Base-by-base conservation (phyloP, 352 stramenopile genomes). In the Phytophthora kernoviae region DNA sequence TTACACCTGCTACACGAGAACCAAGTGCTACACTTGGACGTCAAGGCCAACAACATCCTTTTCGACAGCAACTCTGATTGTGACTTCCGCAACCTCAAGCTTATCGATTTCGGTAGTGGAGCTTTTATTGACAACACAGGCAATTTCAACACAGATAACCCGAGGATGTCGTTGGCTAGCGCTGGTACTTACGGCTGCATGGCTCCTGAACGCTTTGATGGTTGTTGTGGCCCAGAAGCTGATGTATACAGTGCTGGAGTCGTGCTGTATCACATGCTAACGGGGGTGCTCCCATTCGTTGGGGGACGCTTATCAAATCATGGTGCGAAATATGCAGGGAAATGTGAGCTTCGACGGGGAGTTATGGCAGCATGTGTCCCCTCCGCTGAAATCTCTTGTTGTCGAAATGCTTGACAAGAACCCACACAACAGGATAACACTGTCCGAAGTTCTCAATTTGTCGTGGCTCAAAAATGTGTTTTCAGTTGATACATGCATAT, bases 31-130 rank as follows among this genome's bases (percentile, higher is more conserved):
- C 81, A 88, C 42, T 52, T 90, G 47, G 78, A 90, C 55, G 65
- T 90, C 39, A 90, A 88, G 57, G 74, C 78, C 4, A 72, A 61
- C 33, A 90, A 90, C 53, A 77, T 88, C 39, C 49, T 90, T 10
- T 90, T 90, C 24, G 81, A 90, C 52, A 58, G 66, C 8, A 60
- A 73, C 22, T 58, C 52, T 21, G 50, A 51, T 3, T 54, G 54
- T 27, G 64, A 56, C 36, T 86, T 87, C 41, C 49, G 52, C 15
- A 81, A 83, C 41, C 55, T 90, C 30, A 90, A 90, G 58, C 74
- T 90, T 47, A 69, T 88, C 45, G 81, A 88, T 56, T 90, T 90
- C 60, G 81, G 81, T 12, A 87, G 73, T 59, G 78, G 71, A 9
- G 49, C 54, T 27, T 60, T 60, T 22, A 45, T 60, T 9, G 51